These are phyloP conservation scores for Ceratobasidium sp. DNA, from an alignment of 1,284 basidiomycete species.

Conservation along the genomic window DNA sequence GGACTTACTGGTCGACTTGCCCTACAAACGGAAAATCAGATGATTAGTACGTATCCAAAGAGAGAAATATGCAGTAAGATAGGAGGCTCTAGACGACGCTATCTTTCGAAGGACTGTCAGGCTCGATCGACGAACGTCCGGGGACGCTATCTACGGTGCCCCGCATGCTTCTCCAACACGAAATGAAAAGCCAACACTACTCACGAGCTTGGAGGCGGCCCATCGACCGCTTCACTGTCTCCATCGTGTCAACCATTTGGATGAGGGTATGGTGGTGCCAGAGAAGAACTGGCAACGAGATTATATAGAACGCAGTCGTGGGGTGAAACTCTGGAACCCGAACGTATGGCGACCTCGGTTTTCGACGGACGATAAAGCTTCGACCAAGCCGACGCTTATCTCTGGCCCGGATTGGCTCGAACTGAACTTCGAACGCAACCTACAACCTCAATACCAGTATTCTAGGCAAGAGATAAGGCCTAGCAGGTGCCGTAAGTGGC, in stretches of 20 bases:
- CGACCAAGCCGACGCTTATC: constrained; percentile 29
- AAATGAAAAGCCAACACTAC: not conserved
- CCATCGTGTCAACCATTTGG: constrained; percentile 36
- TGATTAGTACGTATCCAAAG: constrained; percentile 15
- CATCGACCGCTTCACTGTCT: constrained; percentile 35
- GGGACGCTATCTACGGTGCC: not conserved
- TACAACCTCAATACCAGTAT: constrained; percentile 3
- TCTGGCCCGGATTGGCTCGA: constrained; percentile 28
- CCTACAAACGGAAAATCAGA: constrained; percentile 9
- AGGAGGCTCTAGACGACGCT: not conserved
- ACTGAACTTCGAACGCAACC: constrained; percentile 1
- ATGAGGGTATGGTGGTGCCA: constrained; percentile 19
- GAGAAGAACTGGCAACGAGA: not conserved
- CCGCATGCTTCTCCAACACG: constrained; percentile 35
- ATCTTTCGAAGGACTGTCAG: not conserved
- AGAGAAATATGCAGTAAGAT: constrained; percentile 5
- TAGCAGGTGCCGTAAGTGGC: constrained; percentile 1
- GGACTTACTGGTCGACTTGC: constrained; percentile 31
- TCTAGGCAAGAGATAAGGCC: not conserved
- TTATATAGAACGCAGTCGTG: constrained; percentile 34
- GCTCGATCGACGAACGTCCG: not conserved
- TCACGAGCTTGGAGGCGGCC: constrained; percentile 26
- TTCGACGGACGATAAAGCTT: constrained; percentile 25
- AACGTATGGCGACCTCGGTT: constrained; percentile 31
- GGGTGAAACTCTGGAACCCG: constrained; percentile 31